Base-by-base conservation (phyloP, 345 rosid genomes). In the Pelargonium nanum region DNA sequence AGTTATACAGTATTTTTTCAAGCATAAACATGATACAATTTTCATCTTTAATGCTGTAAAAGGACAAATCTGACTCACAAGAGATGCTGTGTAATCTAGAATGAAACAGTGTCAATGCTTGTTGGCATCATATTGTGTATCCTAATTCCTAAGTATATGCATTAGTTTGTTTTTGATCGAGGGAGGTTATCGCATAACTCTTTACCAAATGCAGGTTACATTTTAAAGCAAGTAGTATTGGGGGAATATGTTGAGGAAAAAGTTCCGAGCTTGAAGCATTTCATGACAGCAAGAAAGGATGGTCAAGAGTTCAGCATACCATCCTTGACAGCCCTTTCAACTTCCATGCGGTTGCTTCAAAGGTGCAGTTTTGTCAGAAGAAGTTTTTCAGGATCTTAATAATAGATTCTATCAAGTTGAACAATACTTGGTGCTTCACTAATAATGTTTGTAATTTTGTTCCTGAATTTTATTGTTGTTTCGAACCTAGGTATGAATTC, bases 271-370 rank as follows among this genome's bases (percentile, higher is more conserved):
- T 70, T 92, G 71, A 78, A 75, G 58, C 83, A 80, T 72, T 92
- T 89, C 70, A 75, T 72, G 53, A 69, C 63, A 30, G 62, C 73
- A 72, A 86, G 66, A 45, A 55, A 61, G 30, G 68, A 44, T 40
- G 80, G 63, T 17, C 70, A 74, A 67, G 77, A 68, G 15, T 69
- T 79, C 50, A 72, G 60, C 24, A 75, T 89, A 62, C 84, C 84
- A 4, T 77, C 93, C 55, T 83, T 92, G 69, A 86, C 86, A 66
- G 91, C 91, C 45, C 80, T 92, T 63, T 85, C 98, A n/a, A 72
- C 72, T 69, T 86, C 88, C 53, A 78, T 81, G 96, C 74, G 81
- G 56, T 67, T 66, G 64, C 84, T 87, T 58, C 85, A 72, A 66
- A 92, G 90, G 96, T 86, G 65, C 16, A 57, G 44, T 60, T 45